phyloP scores from a whole-genome alignment of 23 red algal species.

The Chondrus crispus region DNA sequence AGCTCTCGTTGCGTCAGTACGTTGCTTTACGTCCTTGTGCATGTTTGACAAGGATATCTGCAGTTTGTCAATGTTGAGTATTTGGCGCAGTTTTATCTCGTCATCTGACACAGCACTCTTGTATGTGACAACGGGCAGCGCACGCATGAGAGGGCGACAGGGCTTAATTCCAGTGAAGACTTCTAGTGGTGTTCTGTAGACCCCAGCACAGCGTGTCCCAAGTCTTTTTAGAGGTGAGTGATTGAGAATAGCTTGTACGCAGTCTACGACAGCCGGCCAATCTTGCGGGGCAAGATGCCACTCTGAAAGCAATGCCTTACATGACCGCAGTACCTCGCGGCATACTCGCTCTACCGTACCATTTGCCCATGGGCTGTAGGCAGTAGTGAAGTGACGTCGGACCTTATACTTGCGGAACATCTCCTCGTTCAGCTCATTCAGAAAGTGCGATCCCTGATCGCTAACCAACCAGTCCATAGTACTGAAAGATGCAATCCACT shows the following conservation, averaged over 20 bases:
- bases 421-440: neutral
- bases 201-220: no score
- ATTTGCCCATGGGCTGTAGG: constrained; percentile 13
- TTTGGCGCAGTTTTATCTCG: neutral
- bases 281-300: neutral
- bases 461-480: neutral
- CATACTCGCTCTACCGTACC: neutral
- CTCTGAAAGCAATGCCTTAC: constrained; percentile 1
- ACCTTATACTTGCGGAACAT: neutral
- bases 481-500: neutral
- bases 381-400: constrained; percentile 18
- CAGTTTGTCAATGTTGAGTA: neutral
- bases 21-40: neutral
- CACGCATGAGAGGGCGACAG: neutral
- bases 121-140: neutral
- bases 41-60: neutral
- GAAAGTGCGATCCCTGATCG: constrained; percentile 9
- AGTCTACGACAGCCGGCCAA: constrained; percentile 9
- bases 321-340: constrained; percentile 11
- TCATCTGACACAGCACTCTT: neutral
- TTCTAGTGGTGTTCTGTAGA: no score
- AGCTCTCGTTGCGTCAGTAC: neutral
- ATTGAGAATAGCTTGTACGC: constrained; percentile 19
- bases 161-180: constrained; percentile 17
- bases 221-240: constrained; percentile 15